A percentile compares a stretch with the other conserved stretches of the same genome.
Evolutionary conservation across 768 basidiomycete genomes (phyloP).

Genomic region (Rhizopogon roseolus): DNA sequence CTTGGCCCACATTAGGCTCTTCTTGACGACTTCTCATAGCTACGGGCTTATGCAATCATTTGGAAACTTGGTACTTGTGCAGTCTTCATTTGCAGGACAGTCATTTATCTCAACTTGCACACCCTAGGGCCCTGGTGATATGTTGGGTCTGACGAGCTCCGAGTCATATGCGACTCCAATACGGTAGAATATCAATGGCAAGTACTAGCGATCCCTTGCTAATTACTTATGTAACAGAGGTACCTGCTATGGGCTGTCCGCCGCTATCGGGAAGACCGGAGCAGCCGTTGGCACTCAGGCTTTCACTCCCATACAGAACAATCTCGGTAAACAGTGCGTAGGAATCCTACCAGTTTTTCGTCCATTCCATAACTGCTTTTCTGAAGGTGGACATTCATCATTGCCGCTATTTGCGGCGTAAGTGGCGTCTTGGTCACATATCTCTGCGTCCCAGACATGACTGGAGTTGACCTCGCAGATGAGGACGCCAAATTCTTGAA

Average conservation of each 20-base stretch:
- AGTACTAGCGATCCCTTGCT: background rate
- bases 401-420: conserved; percentile 64
- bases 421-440: conserved; percentile 61
- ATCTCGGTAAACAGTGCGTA: conserved; percentile 59
- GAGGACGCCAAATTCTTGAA: conserved; percentile 60
- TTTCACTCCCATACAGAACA: conserved; percentile 62
- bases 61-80: conserved; percentile 51
- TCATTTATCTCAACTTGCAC: conserved; percentile 5
- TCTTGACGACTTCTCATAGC: conserved; percentile 25
- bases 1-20: background rate
- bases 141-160: conserved; percentile 61
- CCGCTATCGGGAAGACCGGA: conserved; percentile 65
- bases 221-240: conserved; percentile 33
- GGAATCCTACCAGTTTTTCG: background rate
- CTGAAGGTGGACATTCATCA: conserved; percentile 60
- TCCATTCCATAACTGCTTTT: background rate
- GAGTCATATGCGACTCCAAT: conserved; percentile 68
- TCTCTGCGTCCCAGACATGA: conserved; percentile 66
- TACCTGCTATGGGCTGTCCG: conserved; percentile 65
- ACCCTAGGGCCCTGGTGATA: conserved; percentile 63
- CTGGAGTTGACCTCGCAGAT: conserved; percentile 58
- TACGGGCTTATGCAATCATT: conserved; percentile 71
- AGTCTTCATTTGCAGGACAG: background rate
- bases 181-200: conserved; percentile 30
- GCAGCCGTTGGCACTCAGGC: conserved; percentile 70